Evolutionary conservation across 768 basidiomycete species (phyloP).

Genomic region (Tricholoma furcatifolium): DNA sequence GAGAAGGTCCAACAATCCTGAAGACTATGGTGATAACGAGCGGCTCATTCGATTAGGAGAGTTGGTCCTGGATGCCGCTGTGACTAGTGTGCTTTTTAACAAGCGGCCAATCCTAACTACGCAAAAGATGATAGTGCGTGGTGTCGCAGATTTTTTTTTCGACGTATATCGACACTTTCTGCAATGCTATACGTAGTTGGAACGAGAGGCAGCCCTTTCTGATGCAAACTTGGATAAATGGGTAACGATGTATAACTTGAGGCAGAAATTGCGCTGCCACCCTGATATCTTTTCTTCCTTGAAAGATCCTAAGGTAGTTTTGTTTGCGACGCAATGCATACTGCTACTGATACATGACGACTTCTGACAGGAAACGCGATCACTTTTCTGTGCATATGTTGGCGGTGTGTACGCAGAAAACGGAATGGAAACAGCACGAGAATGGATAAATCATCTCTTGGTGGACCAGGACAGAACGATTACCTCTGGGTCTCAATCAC

Average conservation of each 20-base stretch:
- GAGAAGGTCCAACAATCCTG: constrained; percentile 32
- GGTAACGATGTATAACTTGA: constrained; percentile 46
- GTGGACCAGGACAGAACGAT: constrained; percentile 13
- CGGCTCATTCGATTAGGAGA: constrained; percentile 52
- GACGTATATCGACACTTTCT: neutral
- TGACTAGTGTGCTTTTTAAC: constrained; percentile 47
- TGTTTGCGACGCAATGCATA: constrained; percentile 10
- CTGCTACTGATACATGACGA: constrained; percentile 11
- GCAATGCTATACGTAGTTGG: constrained; percentile 19
- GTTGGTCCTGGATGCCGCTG: constrained; percentile 42
- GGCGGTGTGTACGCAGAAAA: constrained; percentile 60
- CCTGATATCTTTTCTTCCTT: constrained; percentile 35
- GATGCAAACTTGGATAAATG: constrained; percentile 45
- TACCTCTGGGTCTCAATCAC: constrained; percentile 5
- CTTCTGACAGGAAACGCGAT: constrained; percentile 46
- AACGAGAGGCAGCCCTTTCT: constrained; percentile 35
- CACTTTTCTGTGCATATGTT: constrained; percentile 65
- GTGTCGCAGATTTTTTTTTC: neutral
- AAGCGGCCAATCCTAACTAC: constrained; percentile 49
- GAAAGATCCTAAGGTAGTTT: constrained; percentile 39
- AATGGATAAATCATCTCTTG: constrained; percentile 54
- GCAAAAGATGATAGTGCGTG: constrained; percentile 51
- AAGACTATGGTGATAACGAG: constrained; percentile 54
- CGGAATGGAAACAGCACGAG: constrained; percentile 49
- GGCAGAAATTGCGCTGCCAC: constrained; percentile 47